Conservation (phyloP, 139 green algal genomes). For the Ettlia oleoabundans region DNA sequence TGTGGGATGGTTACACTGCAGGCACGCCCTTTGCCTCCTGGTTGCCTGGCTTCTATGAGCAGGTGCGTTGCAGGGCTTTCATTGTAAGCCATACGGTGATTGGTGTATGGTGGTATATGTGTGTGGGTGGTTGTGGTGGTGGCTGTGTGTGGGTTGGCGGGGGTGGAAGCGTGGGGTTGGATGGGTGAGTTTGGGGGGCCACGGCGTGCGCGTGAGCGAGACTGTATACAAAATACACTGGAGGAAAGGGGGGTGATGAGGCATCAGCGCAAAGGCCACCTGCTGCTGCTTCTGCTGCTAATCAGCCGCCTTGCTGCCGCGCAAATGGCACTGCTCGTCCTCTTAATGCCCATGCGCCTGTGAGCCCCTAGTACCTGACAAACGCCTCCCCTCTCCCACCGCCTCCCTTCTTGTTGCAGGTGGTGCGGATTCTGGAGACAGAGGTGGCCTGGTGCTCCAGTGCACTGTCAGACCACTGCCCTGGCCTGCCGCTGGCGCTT, state of each 20-base stretch:
- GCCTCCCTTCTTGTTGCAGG: not conserved
- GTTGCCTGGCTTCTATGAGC: conserved; percentile 75
- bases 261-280: not conserved
- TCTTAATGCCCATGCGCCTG: no score
- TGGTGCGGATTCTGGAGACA: conserved; percentile 54
- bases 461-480: conserved; percentile 57
- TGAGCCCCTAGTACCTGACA: not conserved
- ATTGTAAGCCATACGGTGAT: no score
- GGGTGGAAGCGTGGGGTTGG: not conserved
- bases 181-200: not conserved
- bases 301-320: no score
- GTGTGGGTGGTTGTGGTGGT: not conserved
- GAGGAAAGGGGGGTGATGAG: not conserved
- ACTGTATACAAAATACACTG: no score
- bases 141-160: not conserved
- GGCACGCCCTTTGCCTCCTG: conserved; percentile 54
- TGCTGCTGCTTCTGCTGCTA: no score
- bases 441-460: conserved; percentile 69
- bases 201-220: no score
- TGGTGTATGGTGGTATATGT: no score
- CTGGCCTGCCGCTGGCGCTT: conserved; percentile 61
- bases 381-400: not conserved
- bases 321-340: no score
- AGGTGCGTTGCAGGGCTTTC: conserved; percentile 36
- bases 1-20: conserved; percentile 55